phyloP scores from a whole-genome alignment of 495 filamentous ascomycete species.

The Terfezia claveryi region DNA sequence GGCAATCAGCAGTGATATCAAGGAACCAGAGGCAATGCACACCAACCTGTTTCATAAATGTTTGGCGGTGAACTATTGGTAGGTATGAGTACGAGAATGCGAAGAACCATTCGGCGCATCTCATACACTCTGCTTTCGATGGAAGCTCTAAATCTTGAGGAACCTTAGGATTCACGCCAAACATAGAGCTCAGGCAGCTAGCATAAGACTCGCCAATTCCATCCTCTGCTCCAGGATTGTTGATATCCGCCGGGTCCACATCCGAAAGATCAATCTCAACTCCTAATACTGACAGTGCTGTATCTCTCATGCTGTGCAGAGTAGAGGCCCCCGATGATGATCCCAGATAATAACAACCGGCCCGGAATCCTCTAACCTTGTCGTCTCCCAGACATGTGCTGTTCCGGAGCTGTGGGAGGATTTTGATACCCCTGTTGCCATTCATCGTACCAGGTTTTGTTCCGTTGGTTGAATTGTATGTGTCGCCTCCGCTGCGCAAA shows the following conservation, averaged over 20 bases:
- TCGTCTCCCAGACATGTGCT: slow-evolving; percentile 1
- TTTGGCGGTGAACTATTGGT: slow-evolving; percentile 47
- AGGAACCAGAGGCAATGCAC: background rate
- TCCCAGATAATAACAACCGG: slow-evolving; percentile 33
- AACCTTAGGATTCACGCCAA: slow-evolving; percentile 34
- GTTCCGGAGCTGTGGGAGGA: background rate
- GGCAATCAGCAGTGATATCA: too few relatives aligned
- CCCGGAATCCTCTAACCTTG: slow-evolving; percentile 5
- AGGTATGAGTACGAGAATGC: slow-evolving; percentile 47
- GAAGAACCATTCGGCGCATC: slow-evolving; percentile 51
- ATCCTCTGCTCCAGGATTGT: slow-evolving; percentile 19
- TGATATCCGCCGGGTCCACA: slow-evolving; percentile 32
- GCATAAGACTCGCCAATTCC: slow-evolving; percentile 37
- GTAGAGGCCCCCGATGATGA: slow-evolving; percentile 42
- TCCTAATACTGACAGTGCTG: slow-evolving; percentile 48
- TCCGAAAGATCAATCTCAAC: slow-evolving; percentile 56
- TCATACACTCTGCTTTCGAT: slow-evolving; percentile 32
- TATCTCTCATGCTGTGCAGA: slow-evolving; percentile 51
- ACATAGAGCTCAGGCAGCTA: slow-evolving; percentile 37
- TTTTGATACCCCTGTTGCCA: background rate
- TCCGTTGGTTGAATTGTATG: background rate
- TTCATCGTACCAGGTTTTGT: background rate
- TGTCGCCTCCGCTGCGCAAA: background rate
- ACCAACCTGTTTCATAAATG: slow-evolving; percentile 42
- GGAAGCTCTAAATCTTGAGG: slow-evolving; percentile 34